Conservation (phyloP, 192 early-diverging fungal genomes). For the Podila clonocystis region DNA sequence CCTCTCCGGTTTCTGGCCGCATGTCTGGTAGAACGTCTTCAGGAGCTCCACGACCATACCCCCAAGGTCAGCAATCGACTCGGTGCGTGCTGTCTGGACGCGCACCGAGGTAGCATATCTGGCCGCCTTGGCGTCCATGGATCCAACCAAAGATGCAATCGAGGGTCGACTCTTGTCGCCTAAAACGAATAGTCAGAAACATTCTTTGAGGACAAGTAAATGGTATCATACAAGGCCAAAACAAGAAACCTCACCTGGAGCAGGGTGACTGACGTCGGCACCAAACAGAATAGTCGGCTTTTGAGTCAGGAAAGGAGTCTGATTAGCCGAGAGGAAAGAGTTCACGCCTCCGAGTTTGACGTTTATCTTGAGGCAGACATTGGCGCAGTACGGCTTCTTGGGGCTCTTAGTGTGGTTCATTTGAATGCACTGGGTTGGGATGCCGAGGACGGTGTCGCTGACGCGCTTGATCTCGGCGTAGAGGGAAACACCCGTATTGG, state of each 20-base stretch:
- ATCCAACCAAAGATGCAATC: slow-evolving; percentile 80
- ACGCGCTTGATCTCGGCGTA: slow-evolving; percentile 91
- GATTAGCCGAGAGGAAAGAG: slow-evolving; percentile 64
- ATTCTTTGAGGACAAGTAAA: neutral
- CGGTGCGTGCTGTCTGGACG: slow-evolving; percentile 72
- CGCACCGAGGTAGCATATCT: slow-evolving; percentile 72
- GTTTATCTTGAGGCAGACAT: slow-evolving; percentile 95
- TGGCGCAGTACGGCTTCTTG: slow-evolving; percentile 94
- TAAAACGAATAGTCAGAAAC: neutral
- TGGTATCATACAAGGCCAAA: slow-evolving; percentile 22
- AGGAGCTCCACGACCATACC: slow-evolving; percentile 73
- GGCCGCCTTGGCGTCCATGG: slow-evolving; percentile 70
- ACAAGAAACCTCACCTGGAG: slow-evolving; percentile 62
- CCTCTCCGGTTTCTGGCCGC: slow-evolving; percentile 76
- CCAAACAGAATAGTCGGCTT: slow-evolving; percentile 88
- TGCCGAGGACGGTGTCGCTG: slow-evolving; percentile 87
- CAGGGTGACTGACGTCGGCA: slow-evolving; percentile 91
- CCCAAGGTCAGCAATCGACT: slow-evolving; percentile 77
- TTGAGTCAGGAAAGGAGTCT: slow-evolving; percentile 77
- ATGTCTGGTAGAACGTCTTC: slow-evolving; percentile 69
- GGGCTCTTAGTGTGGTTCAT: slow-evolving; percentile 77
- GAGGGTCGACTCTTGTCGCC: slow-evolving; percentile 68
- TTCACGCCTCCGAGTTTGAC: slow-evolving; percentile 94
- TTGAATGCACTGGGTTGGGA: slow-evolving; percentile 93
- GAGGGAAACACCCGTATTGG: slow-evolving; percentile 78